Conservation (phyloP, 208 protist genomes). For the Jaenimonas drosophilae region DNA sequence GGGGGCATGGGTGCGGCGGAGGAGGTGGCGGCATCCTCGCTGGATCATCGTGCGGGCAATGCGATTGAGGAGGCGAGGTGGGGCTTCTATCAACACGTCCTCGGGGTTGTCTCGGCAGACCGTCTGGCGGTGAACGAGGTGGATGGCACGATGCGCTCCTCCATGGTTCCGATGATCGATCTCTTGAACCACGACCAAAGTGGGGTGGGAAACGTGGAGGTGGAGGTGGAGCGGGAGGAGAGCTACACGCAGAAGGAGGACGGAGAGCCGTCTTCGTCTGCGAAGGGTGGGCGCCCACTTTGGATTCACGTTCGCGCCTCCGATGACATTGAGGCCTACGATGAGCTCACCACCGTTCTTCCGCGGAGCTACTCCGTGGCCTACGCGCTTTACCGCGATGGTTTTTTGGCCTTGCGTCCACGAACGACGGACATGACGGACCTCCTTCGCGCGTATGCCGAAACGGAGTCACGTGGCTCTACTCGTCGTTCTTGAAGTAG, state of each 20-base stretch:
- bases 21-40: neutral
- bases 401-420: slow-evolving; percentile 30
- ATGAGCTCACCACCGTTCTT: slow-evolving; percentile 42
- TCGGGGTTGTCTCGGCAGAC: slow-evolving; percentile 22
- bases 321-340: slow-evolving; percentile 21
- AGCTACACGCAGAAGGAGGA: neutral
- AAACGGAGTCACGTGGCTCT: too few species aligned
- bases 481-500: too few species aligned
- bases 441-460: too few species aligned
- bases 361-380: slow-evolving; percentile 47
- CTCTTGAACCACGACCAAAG: slow-evolving; percentile 37
- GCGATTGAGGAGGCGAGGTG: slow-evolving; percentile 16
- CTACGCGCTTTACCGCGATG: slow-evolving; percentile 60
- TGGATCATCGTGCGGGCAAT: slow-evolving; percentile 1
- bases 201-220: slow-evolving; percentile 24
- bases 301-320: slow-evolving; percentile 21
- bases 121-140: slow-evolving; percentile 21
- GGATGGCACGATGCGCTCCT: slow-evolving; percentile 19
- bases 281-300: too few species aligned
- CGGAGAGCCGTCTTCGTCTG: too few species aligned
- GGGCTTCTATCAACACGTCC: slow-evolving; percentile 16
- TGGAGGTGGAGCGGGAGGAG: slow-evolving; percentile 10
- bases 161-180: slow-evolving; percentile 42
- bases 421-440: slow-evolving; percentile 24
- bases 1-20: neutral